phyloP scores from a whole-genome alignment of 2,329 filamentous ascomycete species.

The Verticillium longisporum region DNA sequence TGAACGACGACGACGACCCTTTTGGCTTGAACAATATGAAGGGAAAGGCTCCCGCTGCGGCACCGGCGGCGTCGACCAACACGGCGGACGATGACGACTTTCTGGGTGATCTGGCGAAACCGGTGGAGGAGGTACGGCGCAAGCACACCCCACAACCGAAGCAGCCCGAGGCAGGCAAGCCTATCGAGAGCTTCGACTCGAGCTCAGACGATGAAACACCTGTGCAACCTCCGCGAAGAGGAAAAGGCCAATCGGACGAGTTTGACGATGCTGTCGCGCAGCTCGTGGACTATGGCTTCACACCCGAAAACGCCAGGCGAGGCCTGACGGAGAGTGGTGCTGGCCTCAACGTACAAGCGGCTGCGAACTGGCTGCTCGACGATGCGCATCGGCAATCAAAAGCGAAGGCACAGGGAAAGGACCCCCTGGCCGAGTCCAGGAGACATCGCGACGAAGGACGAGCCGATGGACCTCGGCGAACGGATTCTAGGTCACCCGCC shows the following conservation, averaged over 20 bases:
- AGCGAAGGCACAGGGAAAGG: slow-evolving; percentile 56
- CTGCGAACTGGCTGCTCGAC: slow-evolving; percentile 83
- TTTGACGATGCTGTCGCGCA: slow-evolving; percentile 80
- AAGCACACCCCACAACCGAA: slow-evolving; percentile 30
- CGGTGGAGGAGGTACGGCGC: slow-evolving; percentile 55
- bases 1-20: slow-evolving; percentile 74
- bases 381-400: slow-evolving; percentile 83
- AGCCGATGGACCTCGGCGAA: slow-evolving; percentile 14
- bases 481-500: slow-evolving; percentile 50
- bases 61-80: slow-evolving; percentile 14
- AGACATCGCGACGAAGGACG: slow-evolving; percentile 26
- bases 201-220: slow-evolving; percentile 31
- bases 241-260: slow-evolving; percentile 20
- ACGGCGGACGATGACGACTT: slow-evolving; percentile 56
- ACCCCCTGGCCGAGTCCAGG: slow-evolving; percentile 33
- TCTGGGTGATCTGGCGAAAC: slow-evolving; percentile 56
- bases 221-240: neutral
- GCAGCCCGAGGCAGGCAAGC: slow-evolving; percentile 45
- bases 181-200: slow-evolving; percentile 44
- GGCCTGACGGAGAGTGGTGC: slow-evolving; percentile 76
- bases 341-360: slow-evolving; percentile 74
- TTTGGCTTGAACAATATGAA: slow-evolving; percentile 71
- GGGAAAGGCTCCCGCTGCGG: slow-evolving; percentile 24
- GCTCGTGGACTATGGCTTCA: slow-evolving; percentile 91
- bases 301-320: slow-evolving; percentile 71